Percentiles rank a stretch among this genome's conserved stretches.
Conservation (phyloP, 192 early-diverging fungal species). For the Gonapodya prolifera region DNA sequence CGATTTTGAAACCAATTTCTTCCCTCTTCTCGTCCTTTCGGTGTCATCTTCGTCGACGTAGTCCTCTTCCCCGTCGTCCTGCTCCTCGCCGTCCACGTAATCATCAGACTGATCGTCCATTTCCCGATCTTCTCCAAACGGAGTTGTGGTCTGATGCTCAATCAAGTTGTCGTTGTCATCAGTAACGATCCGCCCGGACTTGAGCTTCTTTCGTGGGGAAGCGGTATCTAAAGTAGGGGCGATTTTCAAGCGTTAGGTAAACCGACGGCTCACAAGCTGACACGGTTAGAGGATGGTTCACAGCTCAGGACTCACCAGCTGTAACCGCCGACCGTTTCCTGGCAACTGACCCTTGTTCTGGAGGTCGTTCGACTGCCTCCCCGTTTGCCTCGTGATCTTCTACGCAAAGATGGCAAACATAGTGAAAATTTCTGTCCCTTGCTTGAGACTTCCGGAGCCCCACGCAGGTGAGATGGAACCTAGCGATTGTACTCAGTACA, state of each 20-base stretch:
- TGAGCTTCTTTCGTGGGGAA: neutral
- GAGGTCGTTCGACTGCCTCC: neutral
- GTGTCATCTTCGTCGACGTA: neutral
- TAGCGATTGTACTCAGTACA: neutral
- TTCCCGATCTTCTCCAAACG: neutral
- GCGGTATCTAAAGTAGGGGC: too few species aligned
- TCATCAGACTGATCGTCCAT: neutral
- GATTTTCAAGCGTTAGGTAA: too few species aligned
- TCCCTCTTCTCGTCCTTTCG: neutral
- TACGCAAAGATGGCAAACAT: neutral
- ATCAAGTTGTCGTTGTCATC: neutral
- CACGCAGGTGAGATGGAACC: neutral
- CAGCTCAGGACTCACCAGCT: too few species aligned
- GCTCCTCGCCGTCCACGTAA: neutral
- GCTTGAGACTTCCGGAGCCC: neutral
- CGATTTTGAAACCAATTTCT: neutral
- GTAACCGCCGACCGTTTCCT: too few species aligned
- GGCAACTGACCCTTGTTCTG: too few species aligned
- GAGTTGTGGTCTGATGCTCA: neutral
- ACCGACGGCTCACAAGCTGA: too few species aligned
- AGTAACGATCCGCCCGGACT: neutral
- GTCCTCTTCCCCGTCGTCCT: neutral
- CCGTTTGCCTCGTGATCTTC: neutral
- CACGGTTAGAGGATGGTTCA: too few species aligned
- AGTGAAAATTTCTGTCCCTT: neutral